Conservation (phyloP, 805 yeast species). For the fission yeast (Schizosaccharomyces pombe) region DNA sequence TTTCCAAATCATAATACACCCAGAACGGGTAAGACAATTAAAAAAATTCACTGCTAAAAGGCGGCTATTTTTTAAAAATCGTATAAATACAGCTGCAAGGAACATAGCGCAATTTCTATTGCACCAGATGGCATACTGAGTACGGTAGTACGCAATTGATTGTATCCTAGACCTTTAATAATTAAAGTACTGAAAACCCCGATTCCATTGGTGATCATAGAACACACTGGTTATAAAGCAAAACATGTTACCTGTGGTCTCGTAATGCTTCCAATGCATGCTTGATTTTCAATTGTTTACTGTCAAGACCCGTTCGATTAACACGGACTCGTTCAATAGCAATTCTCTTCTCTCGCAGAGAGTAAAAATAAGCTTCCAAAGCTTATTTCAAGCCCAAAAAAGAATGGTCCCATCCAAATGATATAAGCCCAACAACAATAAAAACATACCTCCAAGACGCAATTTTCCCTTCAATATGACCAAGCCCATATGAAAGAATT, state of each 20-base stretch:
- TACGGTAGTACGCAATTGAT: slow-evolving; percentile 15
- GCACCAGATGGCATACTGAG: slow-evolving; percentile 18
- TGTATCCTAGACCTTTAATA: slow-evolving; percentile 15
- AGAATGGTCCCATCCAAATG: slow-evolving; percentile 24
- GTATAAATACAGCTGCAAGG: slow-evolving; percentile 13
- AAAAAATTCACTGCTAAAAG: not conserved
- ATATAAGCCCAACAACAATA: slow-evolving; percentile 30
- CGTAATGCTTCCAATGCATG: slow-evolving; percentile 26
- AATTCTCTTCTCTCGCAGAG: slow-evolving; percentile 21
- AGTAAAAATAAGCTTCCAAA: slow-evolving; percentile 19
- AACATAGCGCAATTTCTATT: slow-evolving; percentile 14
- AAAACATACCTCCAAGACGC: slow-evolving; percentile 31
- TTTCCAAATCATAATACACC: not conserved
- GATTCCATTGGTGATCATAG: slow-evolving; percentile 21
- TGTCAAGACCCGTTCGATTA: slow-evolving; percentile 31
- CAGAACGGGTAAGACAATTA: not conserved
- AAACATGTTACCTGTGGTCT: slow-evolving; percentile 26
- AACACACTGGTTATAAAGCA: slow-evolving; percentile 18
- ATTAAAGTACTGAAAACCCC: slow-evolving; percentile 16
- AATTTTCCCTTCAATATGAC: slow-evolving; percentile 14
- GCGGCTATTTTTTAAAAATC: slow-evolving; percentile 4
- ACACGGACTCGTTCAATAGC: slow-evolving; percentile 26
- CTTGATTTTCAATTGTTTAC: slow-evolving; percentile 24
- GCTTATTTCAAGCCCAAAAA: slow-evolving; percentile 30
- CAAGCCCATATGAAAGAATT: slow-evolving; percentile 26